Evolutionary conservation across 768 basidiomycete species (phyloP), one percentile per base, ranked within the genome.

Genomic region (Tricholoma sp.): DNA sequence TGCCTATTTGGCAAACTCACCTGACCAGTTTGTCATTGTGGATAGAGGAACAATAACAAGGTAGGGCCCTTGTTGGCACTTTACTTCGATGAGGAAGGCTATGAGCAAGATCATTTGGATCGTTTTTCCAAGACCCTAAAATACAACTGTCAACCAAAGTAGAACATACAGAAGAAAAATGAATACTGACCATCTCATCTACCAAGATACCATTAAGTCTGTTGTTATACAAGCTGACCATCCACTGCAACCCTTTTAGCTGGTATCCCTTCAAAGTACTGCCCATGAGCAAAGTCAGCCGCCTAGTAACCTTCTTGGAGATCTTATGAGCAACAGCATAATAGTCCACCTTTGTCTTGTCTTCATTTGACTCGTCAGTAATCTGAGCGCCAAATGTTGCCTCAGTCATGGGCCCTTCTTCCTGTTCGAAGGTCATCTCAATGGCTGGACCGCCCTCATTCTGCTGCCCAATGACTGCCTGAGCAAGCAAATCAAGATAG

Each of bases 221-320:
- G 78, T 97, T 98, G 71, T 98, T 97, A 71, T 94, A 97, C 74
- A 97, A 78, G 71, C 89, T 92, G 64, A 98, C 94, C 94, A 97
- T 96, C 94, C 94, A 98, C 72, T 96, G 94, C 64, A 98, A 71
- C 56, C 94, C 94, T 75, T 95, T 94, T 64, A 97, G 57, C 71
- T 97, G 94, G 68, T 97, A 96, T 48, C 94, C 94, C 71, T 97
- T 98, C 65, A 98, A 77, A 1, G 86, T 92, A 47, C 94, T 94
- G 58, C 94, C 94, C 32, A 89, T 68, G 15, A 97, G 82, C 28
- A 97, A 76, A 37, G 63, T 62, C 2, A 91, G 91, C 66, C 93
- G 91, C 60, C 69, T 78, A 28, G 82, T 73, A 59, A 98, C 73
- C 71, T 79, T 94, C 80, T 99, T 96, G 63, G 87, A 88, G 63